A percentile compares a stretch with the other conserved stretches of the same genome.
These are phyloP conservation scores for Aspergillus steynii DNA, from an alignment of 495 filamentous ascomycete genomes.

Conservation along the genomic window DNA sequence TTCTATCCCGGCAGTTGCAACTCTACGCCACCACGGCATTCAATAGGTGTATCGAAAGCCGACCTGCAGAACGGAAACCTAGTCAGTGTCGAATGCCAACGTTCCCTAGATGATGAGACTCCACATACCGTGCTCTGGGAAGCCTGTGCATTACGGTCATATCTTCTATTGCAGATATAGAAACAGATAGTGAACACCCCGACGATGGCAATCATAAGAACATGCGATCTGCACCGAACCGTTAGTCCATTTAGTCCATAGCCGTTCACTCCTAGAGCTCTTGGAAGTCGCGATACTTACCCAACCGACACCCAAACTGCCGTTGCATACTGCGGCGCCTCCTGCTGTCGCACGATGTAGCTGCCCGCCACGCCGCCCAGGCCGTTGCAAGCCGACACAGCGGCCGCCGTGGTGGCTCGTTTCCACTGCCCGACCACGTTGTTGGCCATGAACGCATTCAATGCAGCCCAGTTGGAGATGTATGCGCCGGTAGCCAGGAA, in stretches of 20 bases:
- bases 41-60: constrained; percentile 56
- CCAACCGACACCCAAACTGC: constrained; percentile 74
- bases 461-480: constrained; percentile 76
- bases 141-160: constrained; percentile 45
- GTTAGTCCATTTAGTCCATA: constrained; percentile 1
- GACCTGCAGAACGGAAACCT: constrained; percentile 16
- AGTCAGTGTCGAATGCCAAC: no score
- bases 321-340: constrained; percentile 69
- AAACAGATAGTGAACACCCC: constrained; percentile 62
- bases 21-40: neutral
- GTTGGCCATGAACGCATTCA: constrained; percentile 71
- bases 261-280: no score
- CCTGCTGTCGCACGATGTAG: constrained; percentile 67
- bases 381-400: constrained; percentile 69
- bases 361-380: constrained; percentile 75
- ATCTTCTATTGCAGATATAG: constrained; percentile 55
- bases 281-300: constrained; percentile 27
- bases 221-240: constrained; percentile 45
- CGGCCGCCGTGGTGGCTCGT: constrained; percentile 67
- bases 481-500: constrained; percentile 79
- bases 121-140: constrained; percentile 54
- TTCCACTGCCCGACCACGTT: constrained; percentile 79
- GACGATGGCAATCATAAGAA: constrained; percentile 65
- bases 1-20: no score
- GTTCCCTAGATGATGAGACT: no score